Base-by-base conservation (phyloP, 352 stramenopile species). In the Ochromonadaceae sp. region DNA sequence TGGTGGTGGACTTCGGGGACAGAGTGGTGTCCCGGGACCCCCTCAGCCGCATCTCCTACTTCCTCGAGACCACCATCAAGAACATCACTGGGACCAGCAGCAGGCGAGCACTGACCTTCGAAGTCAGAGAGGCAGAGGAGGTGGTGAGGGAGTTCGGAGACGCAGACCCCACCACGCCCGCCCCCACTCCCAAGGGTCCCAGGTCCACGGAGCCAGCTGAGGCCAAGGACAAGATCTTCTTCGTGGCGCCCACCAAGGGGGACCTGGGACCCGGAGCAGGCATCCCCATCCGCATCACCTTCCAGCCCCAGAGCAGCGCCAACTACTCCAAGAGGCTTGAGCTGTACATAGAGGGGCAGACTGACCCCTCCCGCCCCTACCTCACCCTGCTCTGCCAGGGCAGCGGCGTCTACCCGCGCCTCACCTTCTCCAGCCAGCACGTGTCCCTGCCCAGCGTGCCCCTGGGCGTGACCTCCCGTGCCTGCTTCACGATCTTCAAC, bases 391-490 rank as follows among this genome's bases (percentile, higher is more conserved):
- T 76, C 22, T 61, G 90, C 2, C 53, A 77, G 25, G 88, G 87
- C 1, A 75, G 79, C 48, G 88, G 86, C 20, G 88, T 93, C 14
- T 85, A 90, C 47, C 88, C 88, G 0, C 82, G 92, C 32, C 70
- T 96, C n/a, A 87, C 76, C 1, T 95, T 96, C 68, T 85, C 76
- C 30, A 78, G 77, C 2, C 80, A 83, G 43, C 76, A 85, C 10
- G 71, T 96, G 1, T 66, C 88, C 10, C 65, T 96, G 17, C 87
- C 88, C 0, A 86, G 81, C 0, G 88, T 95, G 10, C 88, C 88
- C 0, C 70, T 96, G 0, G 81, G 81, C 1, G 65, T 95, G 9
- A 75, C 76, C 0, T 76, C 81, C 9, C 69, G 67, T 0, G 77
- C 73, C 1, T 57, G 62, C 0, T 87, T 96, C 47, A 74, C 80